A percentile compares a stretch with the other conserved stretches of the same genome.
Conservation (phyloP, 768 basidiomycete species). For the Candolleomyces eurysporus region DNA sequence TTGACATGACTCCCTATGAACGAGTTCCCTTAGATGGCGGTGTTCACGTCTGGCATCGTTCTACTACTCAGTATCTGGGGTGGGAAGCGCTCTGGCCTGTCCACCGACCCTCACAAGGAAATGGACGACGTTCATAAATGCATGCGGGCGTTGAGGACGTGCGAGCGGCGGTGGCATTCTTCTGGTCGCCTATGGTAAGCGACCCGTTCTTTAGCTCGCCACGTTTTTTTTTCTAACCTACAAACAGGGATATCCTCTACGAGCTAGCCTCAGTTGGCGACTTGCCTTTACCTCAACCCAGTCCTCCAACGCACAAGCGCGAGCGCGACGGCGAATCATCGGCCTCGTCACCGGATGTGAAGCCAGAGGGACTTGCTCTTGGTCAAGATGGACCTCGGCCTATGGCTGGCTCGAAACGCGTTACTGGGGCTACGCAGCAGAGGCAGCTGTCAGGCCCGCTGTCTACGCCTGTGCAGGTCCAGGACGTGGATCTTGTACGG, state of each 20-base stretch:
- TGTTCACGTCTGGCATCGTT: constrained; percentile 52
- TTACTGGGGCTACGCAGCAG: constrained; percentile 16
- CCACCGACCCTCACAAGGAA: constrained; percentile 49
- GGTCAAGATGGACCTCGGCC: constrained; percentile 12
- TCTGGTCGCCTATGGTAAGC: constrained; percentile 46
- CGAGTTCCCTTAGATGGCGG: constrained; percentile 27
- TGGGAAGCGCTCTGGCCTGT: constrained; percentile 48
- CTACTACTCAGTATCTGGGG: constrained; percentile 70
- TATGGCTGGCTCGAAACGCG: constrained; percentile 38
- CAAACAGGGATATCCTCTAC: constrained; percentile 64
- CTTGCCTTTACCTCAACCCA: constrained; percentile 59
- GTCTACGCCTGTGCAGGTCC: neutral
- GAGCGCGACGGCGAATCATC: constrained; percentile 60
- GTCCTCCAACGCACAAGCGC: constrained; percentile 56
- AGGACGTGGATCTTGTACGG: neutral
- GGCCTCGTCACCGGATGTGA: constrained; percentile 14
- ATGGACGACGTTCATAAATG: constrained; percentile 68
- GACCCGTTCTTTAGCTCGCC: neutral
- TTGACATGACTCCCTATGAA: neutral
- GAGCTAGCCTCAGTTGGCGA: constrained; percentile 73
- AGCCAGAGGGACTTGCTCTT: neutral
- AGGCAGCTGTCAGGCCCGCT: neutral
- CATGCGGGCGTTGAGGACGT: constrained; percentile 47
- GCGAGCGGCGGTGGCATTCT: constrained; percentile 42
- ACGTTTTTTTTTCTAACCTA: neutral